Conservation (phyloP, 257 asterid genomes). For the Echites panduratus region DNA sequence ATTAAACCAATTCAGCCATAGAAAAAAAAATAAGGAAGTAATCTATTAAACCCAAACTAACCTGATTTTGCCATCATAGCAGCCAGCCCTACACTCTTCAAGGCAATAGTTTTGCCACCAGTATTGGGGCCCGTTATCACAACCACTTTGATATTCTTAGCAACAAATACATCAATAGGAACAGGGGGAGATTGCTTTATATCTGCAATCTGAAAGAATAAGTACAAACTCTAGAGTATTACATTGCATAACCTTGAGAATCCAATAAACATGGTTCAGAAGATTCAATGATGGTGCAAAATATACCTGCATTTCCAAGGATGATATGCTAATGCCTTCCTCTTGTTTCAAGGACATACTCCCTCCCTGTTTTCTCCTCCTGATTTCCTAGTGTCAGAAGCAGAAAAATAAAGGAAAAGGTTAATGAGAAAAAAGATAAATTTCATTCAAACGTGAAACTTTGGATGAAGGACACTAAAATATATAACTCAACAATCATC, state of each 20-base stretch:
- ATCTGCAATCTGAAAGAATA: constrained; percentile 55
- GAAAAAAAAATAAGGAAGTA: background rate
- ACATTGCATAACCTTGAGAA: background rate
- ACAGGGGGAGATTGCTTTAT: constrained; percentile 66
- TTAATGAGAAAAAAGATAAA: background rate
- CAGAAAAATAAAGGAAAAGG: background rate
- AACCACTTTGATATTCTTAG: constrained; percentile 55
- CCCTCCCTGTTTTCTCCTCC: constrained; percentile 73
- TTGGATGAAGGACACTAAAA: background rate
- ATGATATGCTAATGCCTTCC: constrained; percentile 33
- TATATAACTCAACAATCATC: background rate
- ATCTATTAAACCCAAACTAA: constrained; percentile 16
- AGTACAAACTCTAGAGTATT: background rate
- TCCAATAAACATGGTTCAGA: background rate
- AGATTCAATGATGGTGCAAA: background rate
- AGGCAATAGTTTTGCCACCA: constrained; percentile 95
- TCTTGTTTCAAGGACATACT: constrained; percentile 39
- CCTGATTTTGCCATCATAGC: constrained; percentile 99
- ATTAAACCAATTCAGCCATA: background rate
- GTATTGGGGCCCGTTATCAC: constrained; percentile 96
- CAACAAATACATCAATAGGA: constrained; percentile 72
- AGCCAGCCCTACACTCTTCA: constrained; percentile 96
- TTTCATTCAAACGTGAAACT: background rate
- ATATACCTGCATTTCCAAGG: constrained; percentile 67
- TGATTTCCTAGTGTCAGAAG: constrained; percentile 54